Conservation (phyloP, 192 early-diverging fungal genomes). For the Backusella tarrabulga region DNA sequence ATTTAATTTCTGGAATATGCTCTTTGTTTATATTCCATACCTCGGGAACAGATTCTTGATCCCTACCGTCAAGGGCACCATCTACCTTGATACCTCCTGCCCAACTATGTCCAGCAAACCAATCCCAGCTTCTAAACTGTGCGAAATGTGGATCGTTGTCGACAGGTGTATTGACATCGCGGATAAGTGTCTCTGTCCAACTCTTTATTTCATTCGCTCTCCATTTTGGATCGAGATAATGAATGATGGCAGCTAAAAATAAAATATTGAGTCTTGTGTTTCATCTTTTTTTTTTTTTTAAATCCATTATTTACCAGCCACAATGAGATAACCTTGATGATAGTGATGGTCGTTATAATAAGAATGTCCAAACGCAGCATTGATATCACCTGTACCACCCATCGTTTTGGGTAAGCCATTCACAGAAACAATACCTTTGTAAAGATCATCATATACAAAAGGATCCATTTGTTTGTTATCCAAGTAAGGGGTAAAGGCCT, state of each 20-base stretch:
- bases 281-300: neutral
- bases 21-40: slow-evolving; percentile 15
- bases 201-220: slow-evolving; percentile 16
- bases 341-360: slow-evolving; percentile 45
- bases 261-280: slow-evolving; percentile 3
- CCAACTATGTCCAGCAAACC: slow-evolving; percentile 66
- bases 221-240: slow-evolving; percentile 35
- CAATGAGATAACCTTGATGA: slow-evolving; percentile 38
- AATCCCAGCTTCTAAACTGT: slow-evolving; percentile 53
- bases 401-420: slow-evolving; percentile 24
- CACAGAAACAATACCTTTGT: slow-evolving; percentile 32
- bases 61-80: slow-evolving; percentile 37
- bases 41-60: slow-evolving; percentile 42
- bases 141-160: slow-evolving; percentile 50
- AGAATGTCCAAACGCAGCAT: slow-evolving; percentile 35
- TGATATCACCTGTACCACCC: slow-evolving; percentile 33
- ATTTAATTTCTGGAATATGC: neutral
- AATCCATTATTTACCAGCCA: slow-evolving; percentile 18
- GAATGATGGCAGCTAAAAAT: slow-evolving; percentile 34
- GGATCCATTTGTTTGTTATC: slow-evolving; percentile 31
- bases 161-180: slow-evolving; percentile 51
- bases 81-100: slow-evolving; percentile 49
- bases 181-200: slow-evolving; percentile 37
- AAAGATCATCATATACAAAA: slow-evolving; percentile 29
- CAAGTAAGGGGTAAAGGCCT: slow-evolving; percentile 25